These are phyloP conservation scores for Pseudopithomyces maydicus DNA, from an alignment of 2,329 filamentous ascomycete genomes.

Conservation along the genomic window DNA sequence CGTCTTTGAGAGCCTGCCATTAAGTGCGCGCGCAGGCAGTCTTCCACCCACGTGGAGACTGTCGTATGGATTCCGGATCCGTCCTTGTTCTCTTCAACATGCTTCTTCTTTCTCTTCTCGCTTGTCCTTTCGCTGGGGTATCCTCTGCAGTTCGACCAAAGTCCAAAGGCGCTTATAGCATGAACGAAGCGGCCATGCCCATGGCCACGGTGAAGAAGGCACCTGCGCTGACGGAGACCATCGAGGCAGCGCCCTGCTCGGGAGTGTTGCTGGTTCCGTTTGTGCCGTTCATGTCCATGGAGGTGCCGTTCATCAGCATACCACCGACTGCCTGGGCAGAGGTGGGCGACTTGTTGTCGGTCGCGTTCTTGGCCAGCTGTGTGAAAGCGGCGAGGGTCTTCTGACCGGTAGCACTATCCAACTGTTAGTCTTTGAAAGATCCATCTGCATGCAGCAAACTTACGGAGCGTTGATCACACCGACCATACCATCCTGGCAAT, in stretches of 20 bases:
- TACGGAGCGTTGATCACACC: slow-evolving; percentile 47
- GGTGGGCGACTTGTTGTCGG: slow-evolving; percentile 15
- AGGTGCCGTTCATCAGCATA: slow-evolving; percentile 16
- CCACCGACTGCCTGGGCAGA: slow-evolving; percentile 18
- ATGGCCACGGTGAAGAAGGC: slow-evolving; percentile 20
- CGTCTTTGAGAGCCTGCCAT: neutral
- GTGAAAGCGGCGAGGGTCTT: slow-evolving; percentile 10
- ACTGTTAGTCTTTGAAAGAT: neutral
- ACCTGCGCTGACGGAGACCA: slow-evolving; percentile 8
- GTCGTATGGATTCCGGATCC: slow-evolving; percentile 21
- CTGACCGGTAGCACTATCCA: neutral
- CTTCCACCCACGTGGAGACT: slow-evolving; percentile 7
- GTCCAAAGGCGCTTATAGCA: slow-evolving; percentile 17
- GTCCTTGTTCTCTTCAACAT: slow-evolving; percentile 1
- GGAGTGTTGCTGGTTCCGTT: slow-evolving; percentile 1
- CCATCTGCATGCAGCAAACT: slow-evolving; percentile 13
- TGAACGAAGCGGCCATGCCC: slow-evolving; percentile 22
- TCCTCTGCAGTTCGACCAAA: neutral
- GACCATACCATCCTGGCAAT: slow-evolving; percentile 48
- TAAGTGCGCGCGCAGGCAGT: neutral
- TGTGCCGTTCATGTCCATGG: slow-evolving; percentile 1
- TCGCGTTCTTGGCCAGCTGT: slow-evolving; percentile 6
- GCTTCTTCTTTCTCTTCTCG: neutral
- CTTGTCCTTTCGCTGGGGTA: slow-evolving; percentile 1
- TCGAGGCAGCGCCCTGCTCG: slow-evolving; percentile 22